Base-by-base conservation (phyloP, 257 asterid genomes). In the Echium plantagineum region DNA sequence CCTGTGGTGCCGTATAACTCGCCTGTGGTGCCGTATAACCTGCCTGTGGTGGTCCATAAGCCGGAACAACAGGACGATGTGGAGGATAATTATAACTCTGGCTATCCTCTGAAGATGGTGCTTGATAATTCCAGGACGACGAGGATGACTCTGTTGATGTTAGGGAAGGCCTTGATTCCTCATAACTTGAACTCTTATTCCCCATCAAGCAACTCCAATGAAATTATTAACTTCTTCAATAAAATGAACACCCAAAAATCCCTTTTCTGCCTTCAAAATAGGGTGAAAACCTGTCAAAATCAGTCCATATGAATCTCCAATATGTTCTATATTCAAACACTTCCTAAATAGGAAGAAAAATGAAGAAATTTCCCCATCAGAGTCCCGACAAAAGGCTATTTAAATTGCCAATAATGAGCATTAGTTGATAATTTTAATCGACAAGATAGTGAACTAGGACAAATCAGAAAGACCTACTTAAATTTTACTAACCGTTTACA, bases 111-210 rank as follows among this genome's bases (percentile, higher is more conserved):
- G 81, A 74, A 78, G 59, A 65, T 5, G 83, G 64, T 16, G 83
- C 15, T 52, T 71, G 95, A 47, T 65, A 81, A 85, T 78, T 75
- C 59, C 84, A 78, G 12, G 32, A 28, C 32, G 85, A 66, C 20
- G 81, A 66, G 26, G 85, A 58, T 9, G 88, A 62, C 58, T 66
- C 75, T 57, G 56, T 28, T 35, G 46, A 2, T 67, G 73, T 55
- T 42, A 94, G 73, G 59, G 91, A 75, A 67, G 74, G 88, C 62
- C 87, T 77, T 80, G 77, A 57, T 68, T 71, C 78, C 16, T 75
- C 81, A n/a, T 60, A 84, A 56, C 82, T 85, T 20, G 96, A 91
- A 74, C 82, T 84, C 70, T 71, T 84, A 61, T 71, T 90, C 59
- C 98, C 98, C 98, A 91, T 91, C 73, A 63, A 61, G n/a, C 65